Evolutionary conservation across 768 basidiomycete genomes (phyloP), one percentile per base, ranked within the genome.

Genomic region (Leucocoprinus birnbaumii): DNA sequence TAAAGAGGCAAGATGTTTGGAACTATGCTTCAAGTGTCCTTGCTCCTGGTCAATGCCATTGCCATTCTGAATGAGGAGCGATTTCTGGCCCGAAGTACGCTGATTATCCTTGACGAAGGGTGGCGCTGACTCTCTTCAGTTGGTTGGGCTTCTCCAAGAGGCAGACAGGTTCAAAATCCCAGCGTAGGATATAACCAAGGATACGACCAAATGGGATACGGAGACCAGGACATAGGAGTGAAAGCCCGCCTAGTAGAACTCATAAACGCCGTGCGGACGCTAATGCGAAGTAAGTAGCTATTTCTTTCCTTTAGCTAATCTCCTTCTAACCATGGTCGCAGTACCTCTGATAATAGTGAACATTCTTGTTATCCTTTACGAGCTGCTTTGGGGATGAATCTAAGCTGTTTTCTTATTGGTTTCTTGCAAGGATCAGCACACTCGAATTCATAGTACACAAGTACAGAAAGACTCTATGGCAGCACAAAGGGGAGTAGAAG

Each of bases 31-130:
- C 93, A 97, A 75, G 87, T 94, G 53, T 75, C 84, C 22, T 78
- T 99, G 21, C 84, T 99, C 41, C 76, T 98, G 66, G 84, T 94
- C 63, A 98, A 99, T 69, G 92, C 94, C 43, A 84, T 98, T 69
- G 96, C 96, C 7, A 87, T 99, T 55, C 79, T 99, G 58, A 96
- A 86, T 64, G 96, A 99, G 71, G 96, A 99, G 63, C 83, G 96
- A 6, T 99, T 99, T 72, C 85, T 99, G 53, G 89, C 94, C 19
- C 79, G 87, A 67, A 94, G 94, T 96, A 66, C 62, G 89, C 80
- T 55, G 47, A 38, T 47, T 8, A 55, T 55, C 24, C 53, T 40
- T 53, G 48, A 38, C 35, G 25, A 38, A 26, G 18, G 49, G 35
- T 14, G 7, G 19, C 18, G 18, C 22, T 35, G 14, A 34, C 24